phyloP scores from a whole-genome alignment of 192 early-diverging fungal genomes.

The Coemansia sp. region DNA sequence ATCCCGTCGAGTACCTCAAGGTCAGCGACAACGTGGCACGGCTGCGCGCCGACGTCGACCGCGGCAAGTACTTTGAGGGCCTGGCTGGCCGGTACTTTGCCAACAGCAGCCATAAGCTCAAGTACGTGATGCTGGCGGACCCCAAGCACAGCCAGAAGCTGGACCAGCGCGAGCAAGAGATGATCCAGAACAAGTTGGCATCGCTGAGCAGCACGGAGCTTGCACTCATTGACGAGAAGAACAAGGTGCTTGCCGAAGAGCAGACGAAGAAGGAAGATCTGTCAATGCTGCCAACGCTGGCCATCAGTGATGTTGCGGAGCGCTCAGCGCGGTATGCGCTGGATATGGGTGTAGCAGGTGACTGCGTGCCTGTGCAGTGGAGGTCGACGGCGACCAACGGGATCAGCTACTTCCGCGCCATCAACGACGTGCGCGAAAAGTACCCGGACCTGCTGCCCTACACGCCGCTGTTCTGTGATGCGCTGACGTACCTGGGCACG shows the following conservation, averaged over 20 bases:
- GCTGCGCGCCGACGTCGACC: constrained; percentile 60
- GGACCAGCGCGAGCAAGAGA: constrained; percentile 61
- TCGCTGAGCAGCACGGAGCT: constrained; percentile 64
- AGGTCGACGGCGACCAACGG: constrained; percentile 83
- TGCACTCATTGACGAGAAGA: constrained; percentile 62
- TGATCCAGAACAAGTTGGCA: constrained; percentile 63
- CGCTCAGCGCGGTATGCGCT: constrained; percentile 59
- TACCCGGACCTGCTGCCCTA: constrained; percentile 68
- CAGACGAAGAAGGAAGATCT: constrained; percentile 80
- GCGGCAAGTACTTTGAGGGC: constrained; percentile 70
- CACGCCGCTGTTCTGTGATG: constrained; percentile 73
- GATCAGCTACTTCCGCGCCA: constrained; percentile 82
- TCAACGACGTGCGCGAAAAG: constrained; percentile 64
- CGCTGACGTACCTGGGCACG: constrained; percentile 68
- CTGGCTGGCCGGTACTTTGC: constrained; percentile 77
- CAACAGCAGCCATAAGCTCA: constrained; percentile 74
- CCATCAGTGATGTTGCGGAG: constrained; percentile 70
- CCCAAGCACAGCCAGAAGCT: constrained; percentile 61
- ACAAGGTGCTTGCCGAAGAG: constrained; percentile 61
- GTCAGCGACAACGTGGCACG: constrained; percentile 74
- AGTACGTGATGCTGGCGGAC: constrained; percentile 81
- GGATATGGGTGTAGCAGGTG: constrained; percentile 47
- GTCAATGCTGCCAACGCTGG: constrained; percentile 77
- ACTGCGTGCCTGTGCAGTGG: constrained; percentile 67
- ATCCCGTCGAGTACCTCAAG: constrained; percentile 81